A percentile compares a stretch with the other conserved stretches of the same genome.
These are phyloP conservation scores for Nymphaea thermarum DNA, from an alignment of 164 flowering plant genomes.

Conservation along the genomic window DNA sequence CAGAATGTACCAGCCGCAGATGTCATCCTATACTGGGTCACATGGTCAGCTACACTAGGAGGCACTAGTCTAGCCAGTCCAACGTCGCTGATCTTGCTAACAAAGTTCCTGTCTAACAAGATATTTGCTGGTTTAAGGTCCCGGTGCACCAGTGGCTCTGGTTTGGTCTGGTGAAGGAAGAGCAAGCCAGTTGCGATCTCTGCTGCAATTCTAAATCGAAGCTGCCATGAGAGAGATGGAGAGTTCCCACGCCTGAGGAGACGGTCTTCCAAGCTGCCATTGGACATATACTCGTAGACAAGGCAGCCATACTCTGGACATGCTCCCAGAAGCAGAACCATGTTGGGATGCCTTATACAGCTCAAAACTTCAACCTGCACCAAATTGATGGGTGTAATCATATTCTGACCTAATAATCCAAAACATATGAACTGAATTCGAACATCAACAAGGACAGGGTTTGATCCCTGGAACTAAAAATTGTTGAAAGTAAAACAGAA, in stretches of 20 bases:
- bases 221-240: slow-evolving; percentile 50
- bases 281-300: slow-evolving; percentile 64
- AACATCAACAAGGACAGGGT: not conserved
- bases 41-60: slow-evolving; percentile 34
- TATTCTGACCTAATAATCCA: not conserved
- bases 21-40: slow-evolving; percentile 64
- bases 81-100: slow-evolving; percentile 65
- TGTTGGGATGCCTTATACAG: slow-evolving; percentile 72
- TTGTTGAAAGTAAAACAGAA: too few relatives aligned
- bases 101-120: slow-evolving; percentile 53
- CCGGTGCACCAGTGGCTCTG: slow-evolving; percentile 65
- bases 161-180: slow-evolving; percentile 70
- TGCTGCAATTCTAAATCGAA: slow-evolving; percentile 52
- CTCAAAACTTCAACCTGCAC: slow-evolving; percentile 58
- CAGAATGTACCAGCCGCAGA: slow-evolving; percentile 71
- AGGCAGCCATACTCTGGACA: slow-evolving; percentile 71
- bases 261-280: slow-evolving; percentile 67
- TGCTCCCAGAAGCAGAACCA: slow-evolving; percentile 81
- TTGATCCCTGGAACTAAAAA: too few relatives aligned
- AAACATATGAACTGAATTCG: not conserved
- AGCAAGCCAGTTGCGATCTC: slow-evolving; percentile 60
- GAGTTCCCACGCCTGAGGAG: slow-evolving; percentile 40
- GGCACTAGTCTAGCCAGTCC: slow-evolving; percentile 71
- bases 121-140: slow-evolving; percentile 67
- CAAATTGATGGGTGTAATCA: not conserved